Evolutionary conservation across 2,329 filamentous ascomycete genomes (phyloP), one percentile per base, ranked within the genome.

Genomic region (Neopestalotiopsis sp.): DNA sequence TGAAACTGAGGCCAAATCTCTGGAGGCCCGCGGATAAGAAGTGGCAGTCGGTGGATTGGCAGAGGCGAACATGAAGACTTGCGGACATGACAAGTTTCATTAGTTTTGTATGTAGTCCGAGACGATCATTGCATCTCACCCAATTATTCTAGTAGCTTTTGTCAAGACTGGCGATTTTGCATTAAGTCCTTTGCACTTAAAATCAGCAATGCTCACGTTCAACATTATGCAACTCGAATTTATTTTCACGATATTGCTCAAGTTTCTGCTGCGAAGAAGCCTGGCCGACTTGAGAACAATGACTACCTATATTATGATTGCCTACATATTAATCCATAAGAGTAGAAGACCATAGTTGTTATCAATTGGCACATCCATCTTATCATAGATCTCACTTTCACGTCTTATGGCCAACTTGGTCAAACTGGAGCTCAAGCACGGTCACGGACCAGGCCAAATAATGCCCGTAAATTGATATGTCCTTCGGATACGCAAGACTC

Each of bases 1-100:
- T 61, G 57, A 59, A 3, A 59, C 57, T 59, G 57, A 59, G 57
- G 57, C 57, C 0, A 59, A 59, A n/a, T 59, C 57, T 28, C 57
- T 59, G 1, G 57, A 53, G 14, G 45, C 4, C 14, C 1, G 45
- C 14, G 7, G 14, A 53, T 53, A n/a, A 53, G 5, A 53, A 3
- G 5, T 9, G 7, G n/a, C 13, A 20, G 45, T 53, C 13, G 17
- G 14, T 53, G 4, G 7, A 53, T 53, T n/a, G 45, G n/a, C 5
- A 53, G 45, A 53, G 20, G 2, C 2, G 24, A 24, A 24, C 24
- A 3, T 24, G 24, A 24, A 24, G 24, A 24, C 24, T 3, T 24
- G 24, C 24, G 24, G 3, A 24, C 24, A 3, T 24, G 24, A 24
- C 2, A 24, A 24, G 24, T 24, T 24, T 24, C 2, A 24, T 24